Evolutionary conservation across 495 filamentous ascomycete genomes (phyloP).

Genomic region (Penicillium paxilli): DNA sequence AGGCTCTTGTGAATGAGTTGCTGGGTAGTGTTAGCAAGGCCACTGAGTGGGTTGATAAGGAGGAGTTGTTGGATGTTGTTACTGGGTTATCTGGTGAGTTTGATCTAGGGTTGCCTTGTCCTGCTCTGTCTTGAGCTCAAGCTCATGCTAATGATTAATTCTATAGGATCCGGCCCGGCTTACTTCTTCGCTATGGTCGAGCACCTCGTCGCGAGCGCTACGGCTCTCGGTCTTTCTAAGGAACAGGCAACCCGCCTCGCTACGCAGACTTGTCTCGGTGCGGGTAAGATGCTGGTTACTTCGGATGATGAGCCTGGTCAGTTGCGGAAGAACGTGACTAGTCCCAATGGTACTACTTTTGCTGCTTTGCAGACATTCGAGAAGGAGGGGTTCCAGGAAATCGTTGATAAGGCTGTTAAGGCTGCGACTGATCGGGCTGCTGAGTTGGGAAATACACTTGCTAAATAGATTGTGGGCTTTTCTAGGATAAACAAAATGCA

Average conservation of each 20-base stretch:
- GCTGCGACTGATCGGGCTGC: constrained; percentile 37
- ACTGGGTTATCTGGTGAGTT: constrained; percentile 42
- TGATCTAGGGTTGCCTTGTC: background rate
- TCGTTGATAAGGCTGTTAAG: constrained; percentile 40
- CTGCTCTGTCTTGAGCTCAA: background rate
- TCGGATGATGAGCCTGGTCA: constrained; percentile 35
- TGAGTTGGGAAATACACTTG: constrained; percentile 29
- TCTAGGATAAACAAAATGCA: background rate
- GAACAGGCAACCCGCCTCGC: constrained; percentile 44
- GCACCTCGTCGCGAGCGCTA: constrained; percentile 39
- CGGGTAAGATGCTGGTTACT: constrained; percentile 42
- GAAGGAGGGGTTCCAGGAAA: constrained; percentile 32
- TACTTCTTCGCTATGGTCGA: constrained; percentile 50
- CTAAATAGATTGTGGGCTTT: background rate
- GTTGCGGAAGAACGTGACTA: constrained; percentile 46
- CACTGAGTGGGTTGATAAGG: constrained; percentile 43
- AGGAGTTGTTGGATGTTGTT: constrained; percentile 42
- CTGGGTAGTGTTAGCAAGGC: constrained; percentile 39
- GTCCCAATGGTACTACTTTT: constrained; percentile 43
- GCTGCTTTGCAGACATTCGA: constrained; percentile 41
- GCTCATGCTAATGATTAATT: background rate
- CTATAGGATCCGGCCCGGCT: constrained; percentile 40
- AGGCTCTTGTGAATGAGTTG: constrained; percentile 35
- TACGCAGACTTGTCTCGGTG: constrained; percentile 43
- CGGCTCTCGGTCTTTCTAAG: constrained; percentile 33